Conservation (phyloP, 225 moss, liverwort and hornwort species). For the Neckera pumila region DNA sequence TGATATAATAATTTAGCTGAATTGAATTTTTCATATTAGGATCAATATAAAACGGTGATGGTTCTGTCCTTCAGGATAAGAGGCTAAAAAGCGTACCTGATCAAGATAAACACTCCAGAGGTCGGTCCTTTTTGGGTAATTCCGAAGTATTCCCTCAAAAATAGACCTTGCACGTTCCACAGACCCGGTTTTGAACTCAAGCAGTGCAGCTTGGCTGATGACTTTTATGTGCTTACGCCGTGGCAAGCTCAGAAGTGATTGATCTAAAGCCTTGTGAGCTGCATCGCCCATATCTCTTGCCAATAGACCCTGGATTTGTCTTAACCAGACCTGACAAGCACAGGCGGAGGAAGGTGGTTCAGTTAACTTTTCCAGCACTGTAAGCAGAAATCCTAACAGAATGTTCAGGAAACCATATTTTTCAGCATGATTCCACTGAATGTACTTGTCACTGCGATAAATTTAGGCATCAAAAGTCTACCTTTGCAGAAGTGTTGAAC, state of each 20-base stretch:
- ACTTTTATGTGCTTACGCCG: slow-evolving; percentile 83
- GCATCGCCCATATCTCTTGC: slow-evolving; percentile 56
- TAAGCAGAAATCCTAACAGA: background rate
- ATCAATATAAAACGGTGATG: background rate
- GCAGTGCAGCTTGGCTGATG: slow-evolving; percentile 75
- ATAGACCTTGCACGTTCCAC: slow-evolving; percentile 77
- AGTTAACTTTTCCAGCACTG: background rate
- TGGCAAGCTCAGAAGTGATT: slow-evolving; percentile 80
- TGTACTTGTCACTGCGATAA: background rate
- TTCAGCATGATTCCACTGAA: background rate
- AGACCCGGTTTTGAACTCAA: slow-evolving; percentile 85
- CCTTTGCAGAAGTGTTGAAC: slow-evolving; percentile 94
- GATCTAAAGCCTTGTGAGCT: slow-evolving; percentile 63
- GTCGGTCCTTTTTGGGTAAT: slow-evolving; percentile 79
- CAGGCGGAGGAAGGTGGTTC: background rate
- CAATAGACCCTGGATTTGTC: slow-evolving; percentile 59
- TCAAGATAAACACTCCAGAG: slow-evolving; percentile 97
- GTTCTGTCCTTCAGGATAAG: background rate
- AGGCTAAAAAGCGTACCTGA: slow-evolving; percentile 41
- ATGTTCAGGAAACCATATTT: background rate
- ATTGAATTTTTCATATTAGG: background rate
- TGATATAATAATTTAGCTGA: background rate
- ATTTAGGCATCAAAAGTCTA: background rate
- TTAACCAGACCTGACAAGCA: slow-evolving; percentile 71
- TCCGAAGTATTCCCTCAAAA: slow-evolving; percentile 86